Conservation (phyloP, 208 protist genomes). For the Wallacemonas sp. region DNA sequence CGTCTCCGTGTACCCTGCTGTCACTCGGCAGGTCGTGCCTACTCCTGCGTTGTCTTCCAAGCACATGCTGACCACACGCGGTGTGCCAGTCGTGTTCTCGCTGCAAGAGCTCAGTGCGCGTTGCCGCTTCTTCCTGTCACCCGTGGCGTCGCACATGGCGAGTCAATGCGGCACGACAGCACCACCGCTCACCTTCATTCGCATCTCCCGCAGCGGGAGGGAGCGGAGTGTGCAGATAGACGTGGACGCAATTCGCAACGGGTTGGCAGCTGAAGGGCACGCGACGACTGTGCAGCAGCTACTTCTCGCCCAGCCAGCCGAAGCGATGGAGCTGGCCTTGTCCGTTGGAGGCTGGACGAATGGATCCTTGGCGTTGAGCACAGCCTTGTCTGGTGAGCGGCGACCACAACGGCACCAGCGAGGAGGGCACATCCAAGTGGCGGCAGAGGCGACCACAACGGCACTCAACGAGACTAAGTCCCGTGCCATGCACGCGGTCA, state of each 20-base stretch:
- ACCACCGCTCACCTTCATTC: background rate
- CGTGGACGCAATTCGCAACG: too few relatives aligned
- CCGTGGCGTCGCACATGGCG: background rate
- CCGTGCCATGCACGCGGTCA: background rate
- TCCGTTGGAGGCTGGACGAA: background rate
- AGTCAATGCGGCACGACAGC: background rate
- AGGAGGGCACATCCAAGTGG: background rate
- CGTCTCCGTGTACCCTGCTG: background rate
- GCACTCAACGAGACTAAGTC: background rate
- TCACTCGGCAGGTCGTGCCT: too few relatives aligned
- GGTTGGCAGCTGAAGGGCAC: too few relatives aligned
- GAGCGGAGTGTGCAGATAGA: too few relatives aligned
- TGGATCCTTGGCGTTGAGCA: background rate
- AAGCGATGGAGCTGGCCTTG: slow-evolving; percentile 4
- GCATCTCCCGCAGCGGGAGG: background rate
- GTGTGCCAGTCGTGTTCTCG: slow-evolving; percentile 14
- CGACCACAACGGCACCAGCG: background rate
- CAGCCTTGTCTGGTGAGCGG: background rate
- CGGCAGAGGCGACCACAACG: background rate
- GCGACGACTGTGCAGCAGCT: too few relatives aligned
- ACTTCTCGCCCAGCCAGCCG: background rate
- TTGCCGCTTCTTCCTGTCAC: slow-evolving; percentile 27
- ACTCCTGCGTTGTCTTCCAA: too few relatives aligned
- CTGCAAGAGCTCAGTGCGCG: slow-evolving; percentile 35
- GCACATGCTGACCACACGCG: too few relatives aligned